Conservation (phyloP, 768 basidiomycete genomes). For the Serendipita sp. region DNA sequence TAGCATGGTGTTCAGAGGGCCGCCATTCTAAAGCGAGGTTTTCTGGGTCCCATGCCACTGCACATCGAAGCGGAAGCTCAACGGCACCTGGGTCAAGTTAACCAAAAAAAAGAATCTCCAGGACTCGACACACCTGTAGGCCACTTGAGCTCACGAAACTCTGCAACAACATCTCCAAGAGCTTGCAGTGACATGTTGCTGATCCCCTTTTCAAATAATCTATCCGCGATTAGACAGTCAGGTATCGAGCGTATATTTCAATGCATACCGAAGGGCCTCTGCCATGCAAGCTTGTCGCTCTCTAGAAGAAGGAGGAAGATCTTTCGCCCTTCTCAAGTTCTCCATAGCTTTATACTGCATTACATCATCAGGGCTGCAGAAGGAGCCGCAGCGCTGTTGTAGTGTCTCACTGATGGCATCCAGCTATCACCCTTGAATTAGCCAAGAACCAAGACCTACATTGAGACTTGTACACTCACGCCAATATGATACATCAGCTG, state of each 20-base stretch:
- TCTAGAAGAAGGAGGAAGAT: slow-evolving; percentile 43
- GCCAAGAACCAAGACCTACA: neutral
- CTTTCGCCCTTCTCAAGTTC: slow-evolving; percentile 77
- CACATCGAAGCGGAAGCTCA: slow-evolving; percentile 71
- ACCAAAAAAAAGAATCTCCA: neutral
- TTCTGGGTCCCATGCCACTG: slow-evolving; percentile 60
- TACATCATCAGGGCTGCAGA: slow-evolving; percentile 96
- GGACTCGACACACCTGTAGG: slow-evolving; percentile 45
- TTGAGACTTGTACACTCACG: slow-evolving; percentile 28
- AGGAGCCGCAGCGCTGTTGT: slow-evolving; percentile 88
- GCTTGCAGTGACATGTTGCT: slow-evolving; percentile 70
- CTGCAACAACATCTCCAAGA: slow-evolving; percentile 71
- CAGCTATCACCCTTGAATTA: slow-evolving; percentile 37
- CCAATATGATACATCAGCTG: slow-evolving; percentile 95
- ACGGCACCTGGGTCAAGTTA: slow-evolving; percentile 44
- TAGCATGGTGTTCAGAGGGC: neutral
- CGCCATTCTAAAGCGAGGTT: slow-evolving; percentile 45
- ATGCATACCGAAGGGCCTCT: slow-evolving; percentile 66
- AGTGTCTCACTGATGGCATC: slow-evolving; percentile 92
- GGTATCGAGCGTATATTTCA: neutral
- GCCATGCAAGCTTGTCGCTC: slow-evolving; percentile 68
- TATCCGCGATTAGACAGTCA: slow-evolving; percentile 18
- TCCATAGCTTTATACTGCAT: slow-evolving; percentile 97
- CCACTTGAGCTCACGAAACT: slow-evolving; percentile 74
- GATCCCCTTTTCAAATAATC: slow-evolving; percentile 79